phyloP scores from a whole-genome alignment of 2,329 filamentous ascomycete genomes.

The Thermomyces lanuginosus region DNA sequence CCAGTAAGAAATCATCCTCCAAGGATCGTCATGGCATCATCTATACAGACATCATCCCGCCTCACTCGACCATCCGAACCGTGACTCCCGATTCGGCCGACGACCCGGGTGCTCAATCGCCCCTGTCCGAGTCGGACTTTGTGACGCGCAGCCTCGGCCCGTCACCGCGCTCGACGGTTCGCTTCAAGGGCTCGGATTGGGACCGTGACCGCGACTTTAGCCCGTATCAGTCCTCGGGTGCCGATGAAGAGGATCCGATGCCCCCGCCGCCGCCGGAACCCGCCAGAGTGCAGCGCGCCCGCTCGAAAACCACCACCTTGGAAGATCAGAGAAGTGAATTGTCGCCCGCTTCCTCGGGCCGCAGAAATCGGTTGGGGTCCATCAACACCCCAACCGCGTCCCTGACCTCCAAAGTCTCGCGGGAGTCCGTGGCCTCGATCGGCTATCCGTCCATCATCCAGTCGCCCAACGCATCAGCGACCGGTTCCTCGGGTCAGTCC shows the following conservation, averaged over 20 bases:
- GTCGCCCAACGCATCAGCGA: constrained; percentile 23
- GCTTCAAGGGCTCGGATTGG: constrained; percentile 17
- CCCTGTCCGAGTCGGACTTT: constrained; percentile 22
- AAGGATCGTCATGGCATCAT: constrained; percentile 31
- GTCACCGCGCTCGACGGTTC: constrained; percentile 22
- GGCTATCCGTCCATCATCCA: constrained; percentile 33
- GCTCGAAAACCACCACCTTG: constrained; percentile 26
- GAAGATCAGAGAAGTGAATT: constrained; percentile 27
- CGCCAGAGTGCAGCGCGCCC: constrained; percentile 19
- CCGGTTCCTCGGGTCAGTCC: constrained; percentile 18
- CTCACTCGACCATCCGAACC: constrained; percentile 29
- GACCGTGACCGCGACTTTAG: constrained; percentile 18
- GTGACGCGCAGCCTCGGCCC: constrained; percentile 16
- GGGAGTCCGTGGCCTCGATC: constrained; percentile 28
- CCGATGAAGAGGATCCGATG: constrained; percentile 24
- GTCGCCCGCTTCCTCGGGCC: constrained; percentile 17
- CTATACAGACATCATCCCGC: constrained; percentile 30
- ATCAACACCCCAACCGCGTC: constrained; percentile 19
- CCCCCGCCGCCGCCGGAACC: constrained; percentile 15
- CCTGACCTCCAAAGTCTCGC: constrained; percentile 19
- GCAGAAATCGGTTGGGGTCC: constrained; percentile 24
- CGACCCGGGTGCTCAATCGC: constrained; percentile 21
- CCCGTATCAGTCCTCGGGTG: constrained; percentile 15
- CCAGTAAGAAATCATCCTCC: constrained; percentile 33
- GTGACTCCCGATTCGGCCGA: constrained; percentile 30